Base-by-base conservation (phyloP, 257 asterid species). In the Coffea canephora region DNA sequence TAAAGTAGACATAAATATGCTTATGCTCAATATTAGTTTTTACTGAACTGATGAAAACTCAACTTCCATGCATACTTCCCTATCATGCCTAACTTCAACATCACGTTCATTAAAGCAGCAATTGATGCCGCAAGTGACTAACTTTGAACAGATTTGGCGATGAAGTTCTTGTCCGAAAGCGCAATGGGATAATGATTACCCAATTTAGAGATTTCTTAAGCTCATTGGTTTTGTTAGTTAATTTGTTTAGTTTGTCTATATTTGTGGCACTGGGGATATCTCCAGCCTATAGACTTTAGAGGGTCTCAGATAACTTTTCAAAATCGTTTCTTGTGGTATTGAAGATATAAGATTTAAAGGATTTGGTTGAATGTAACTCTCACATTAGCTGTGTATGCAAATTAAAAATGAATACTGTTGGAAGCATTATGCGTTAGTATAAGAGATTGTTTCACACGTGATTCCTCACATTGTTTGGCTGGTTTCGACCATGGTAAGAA, bases 381-480 rank as follows among this genome's bases (percentile, higher is more conserved):
- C 83, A 68, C 25, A 23, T 39, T 54, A 12, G 31, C 54, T 68
- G 65, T 80, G 68, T 45, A 3, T 49, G 46, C 27, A 50, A 6
- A 15, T 43, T 19, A 21, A 50, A 25, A n/a, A 74, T 39, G 61
- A 45, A 27, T 25, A 41, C 23, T 64, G 13, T 73, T 8, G 74
- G 41, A 62, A 45, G 50, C 43, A 48, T 3, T 12, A n/a, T 16
- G 41, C 6, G 61, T 23, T 45, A 34, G 62, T 34, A 45, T 59
- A 6, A 46, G 23, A 59, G 34, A 71, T 25, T 78, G 31, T 11
- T 61, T 74, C 79, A 82, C 86, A 77, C 73, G 79, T 80, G 70
- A 76, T 41, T 72, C 49, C 76, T 80, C 86, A 77, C 73, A 73
- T 83, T 82, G 75, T 69, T 10, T 57, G 21, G 75, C 54, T 61